Conservation (phyloP, 2,329 filamentous ascomycete genomes). For the Eutypa lata region DNA sequence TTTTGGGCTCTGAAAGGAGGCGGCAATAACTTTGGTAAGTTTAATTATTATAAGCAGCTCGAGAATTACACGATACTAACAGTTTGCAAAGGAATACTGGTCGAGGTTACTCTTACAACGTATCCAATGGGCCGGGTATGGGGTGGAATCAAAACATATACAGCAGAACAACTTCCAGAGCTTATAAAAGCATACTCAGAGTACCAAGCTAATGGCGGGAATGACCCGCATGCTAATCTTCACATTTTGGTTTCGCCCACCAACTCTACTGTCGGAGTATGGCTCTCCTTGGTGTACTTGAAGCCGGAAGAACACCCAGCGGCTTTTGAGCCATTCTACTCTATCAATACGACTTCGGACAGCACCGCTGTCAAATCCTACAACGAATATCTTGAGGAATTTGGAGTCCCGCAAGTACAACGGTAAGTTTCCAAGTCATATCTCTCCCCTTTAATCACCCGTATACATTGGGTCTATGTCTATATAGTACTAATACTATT, state of each 20-base stretch:
- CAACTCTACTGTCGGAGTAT: slow-evolving; percentile 1
- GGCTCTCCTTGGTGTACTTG: slow-evolving; percentile 6
- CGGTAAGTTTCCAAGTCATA: too few species aligned
- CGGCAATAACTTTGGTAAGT: slow-evolving; percentile 8
- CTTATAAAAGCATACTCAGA: background rate
- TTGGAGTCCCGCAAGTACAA: too few species aligned
- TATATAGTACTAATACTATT: too few species aligned
- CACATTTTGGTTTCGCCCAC: slow-evolving; percentile 1
- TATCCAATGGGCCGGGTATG: slow-evolving; percentile 2
- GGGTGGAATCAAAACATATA: slow-evolving; percentile 2
- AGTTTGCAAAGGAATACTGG: too few species aligned
- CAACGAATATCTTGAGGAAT: too few species aligned
- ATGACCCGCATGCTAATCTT: slow-evolving; percentile 10
- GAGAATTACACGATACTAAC: too few species aligned
- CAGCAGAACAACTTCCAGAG: slow-evolving; percentile 4
- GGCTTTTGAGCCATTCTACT: slow-evolving; percentile 7
- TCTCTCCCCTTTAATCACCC: too few species aligned
- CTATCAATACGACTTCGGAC: slow-evolving; percentile 1
- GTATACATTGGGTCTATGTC: too few species aligned
- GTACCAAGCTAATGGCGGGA: slow-evolving; percentile 5
- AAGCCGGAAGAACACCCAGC: slow-evolving; percentile 6
- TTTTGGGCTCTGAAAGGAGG: slow-evolving; percentile 8
- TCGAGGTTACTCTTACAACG: slow-evolving; percentile 1
- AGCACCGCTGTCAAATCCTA: too few species aligned
- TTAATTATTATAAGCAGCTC: background rate